These are phyloP conservation scores for Aureobasidium mangrovei DNA, from an alignment of 2,329 filamentous ascomycete species.

Conservation along the genomic window DNA sequence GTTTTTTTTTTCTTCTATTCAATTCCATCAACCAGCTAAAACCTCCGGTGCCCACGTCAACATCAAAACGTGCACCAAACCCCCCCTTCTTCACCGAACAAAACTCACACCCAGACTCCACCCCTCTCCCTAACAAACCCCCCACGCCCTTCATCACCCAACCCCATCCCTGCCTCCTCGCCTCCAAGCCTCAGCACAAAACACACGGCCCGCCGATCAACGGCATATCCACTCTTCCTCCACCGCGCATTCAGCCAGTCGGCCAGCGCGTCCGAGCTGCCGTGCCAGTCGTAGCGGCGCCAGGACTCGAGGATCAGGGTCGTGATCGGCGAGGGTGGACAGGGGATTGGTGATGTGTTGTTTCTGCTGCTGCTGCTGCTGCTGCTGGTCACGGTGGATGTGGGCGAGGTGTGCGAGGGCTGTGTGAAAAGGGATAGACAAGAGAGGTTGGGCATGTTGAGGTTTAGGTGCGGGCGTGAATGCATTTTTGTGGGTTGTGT, in stretches of 20 bases:
- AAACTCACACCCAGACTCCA: too few species aligned
- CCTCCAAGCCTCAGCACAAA: slow-evolving; percentile 19
- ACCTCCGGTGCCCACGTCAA: too few species aligned
- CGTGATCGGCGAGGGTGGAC: slow-evolving; percentile 17
- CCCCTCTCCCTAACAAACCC: too few species aligned
- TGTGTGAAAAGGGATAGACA: neutral
- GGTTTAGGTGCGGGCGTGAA: neutral
- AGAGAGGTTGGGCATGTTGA: neutral
- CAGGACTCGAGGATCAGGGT: slow-evolving; percentile 19
- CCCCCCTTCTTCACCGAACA: too few species aligned
- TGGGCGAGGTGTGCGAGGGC: neutral
- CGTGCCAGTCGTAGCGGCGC: slow-evolving; percentile 19
- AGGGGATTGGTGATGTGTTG: neutral
- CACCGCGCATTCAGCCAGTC: slow-evolving; percentile 24
- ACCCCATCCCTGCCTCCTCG: slow-evolving; percentile 17
- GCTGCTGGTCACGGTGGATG: neutral
- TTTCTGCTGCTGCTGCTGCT: neutral
- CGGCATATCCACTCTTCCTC: slow-evolving; percentile 21
- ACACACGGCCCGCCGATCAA: slow-evolving; percentile 20
- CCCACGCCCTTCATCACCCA: slow-evolving; percentile 14
- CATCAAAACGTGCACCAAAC: too few species aligned
- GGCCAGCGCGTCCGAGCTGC: slow-evolving; percentile 21
- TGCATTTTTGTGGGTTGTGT: neutral
- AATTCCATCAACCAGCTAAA: too few species aligned
- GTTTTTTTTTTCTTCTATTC: too few species aligned